Conservation (phyloP, 129 eudicot species). For the Smallanthus sonchifolius region DNA sequence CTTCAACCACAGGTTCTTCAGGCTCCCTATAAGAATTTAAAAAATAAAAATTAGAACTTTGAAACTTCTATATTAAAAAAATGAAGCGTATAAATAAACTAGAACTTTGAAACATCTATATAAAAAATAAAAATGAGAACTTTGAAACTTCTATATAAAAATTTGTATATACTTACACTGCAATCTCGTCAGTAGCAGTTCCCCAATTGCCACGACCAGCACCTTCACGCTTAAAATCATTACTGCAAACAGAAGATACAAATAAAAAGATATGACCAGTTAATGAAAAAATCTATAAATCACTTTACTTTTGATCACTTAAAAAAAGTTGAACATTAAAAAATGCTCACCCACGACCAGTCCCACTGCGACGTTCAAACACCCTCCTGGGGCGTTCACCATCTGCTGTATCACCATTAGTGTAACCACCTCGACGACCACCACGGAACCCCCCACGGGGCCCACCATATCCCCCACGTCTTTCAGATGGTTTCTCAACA, state of each 20-base stretch:
- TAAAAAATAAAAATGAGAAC: too few species aligned
- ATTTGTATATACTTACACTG: slow-evolving; percentile 36
- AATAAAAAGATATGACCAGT: neutral
- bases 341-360: slow-evolving; percentile 74
- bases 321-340: neutral
- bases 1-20: slow-evolving; percentile 52
- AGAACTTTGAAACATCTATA: neutral
- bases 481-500: slow-evolving; percentile 40
- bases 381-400: slow-evolving; percentile 75
- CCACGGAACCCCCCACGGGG: slow-evolving; percentile 52
- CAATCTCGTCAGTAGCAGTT: slow-evolving; percentile 59
- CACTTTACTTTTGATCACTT: neutral
- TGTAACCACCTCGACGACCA: slow-evolving; percentile 70
- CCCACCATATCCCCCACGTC: slow-evolving; percentile 30
- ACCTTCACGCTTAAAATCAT: slow-evolving; percentile 77
- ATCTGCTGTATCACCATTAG: slow-evolving; percentile 54
- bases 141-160: neutral
- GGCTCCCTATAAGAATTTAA: slow-evolving; percentile 33
- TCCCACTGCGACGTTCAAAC: slow-evolving; percentile 82
- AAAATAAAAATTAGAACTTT: neutral
- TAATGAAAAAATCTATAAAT: neutral
- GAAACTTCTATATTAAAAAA: neutral
- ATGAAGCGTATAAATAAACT: neutral
- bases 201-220: slow-evolving; percentile 97
- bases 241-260: slow-evolving; percentile 28